Base-by-base conservation (phyloP, 257 asterid species). In the Ilex asprella region DNA sequence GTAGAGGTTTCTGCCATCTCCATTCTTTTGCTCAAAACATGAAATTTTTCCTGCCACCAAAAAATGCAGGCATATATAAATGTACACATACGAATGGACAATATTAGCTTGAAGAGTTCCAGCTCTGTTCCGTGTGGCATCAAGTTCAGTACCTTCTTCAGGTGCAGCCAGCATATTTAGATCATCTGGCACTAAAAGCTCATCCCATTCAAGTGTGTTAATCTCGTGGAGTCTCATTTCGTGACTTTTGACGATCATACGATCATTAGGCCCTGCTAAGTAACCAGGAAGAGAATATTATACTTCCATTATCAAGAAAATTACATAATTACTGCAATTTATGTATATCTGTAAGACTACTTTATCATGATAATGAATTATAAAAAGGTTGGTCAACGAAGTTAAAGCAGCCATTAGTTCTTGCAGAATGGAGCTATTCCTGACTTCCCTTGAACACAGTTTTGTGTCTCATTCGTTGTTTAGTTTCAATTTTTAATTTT, bases 161-260 rank as follows among this genome's bases (percentile, higher is more conserved):
- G 78, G 71, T 73, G 81, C 56, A 56, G 55, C 73, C 68, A 56
- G 66, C 67, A 71, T 80, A 68, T 69, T 77, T 65, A 91, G 71
- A 77, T 83, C 94, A 67, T 75, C 80, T 31, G 82, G 81, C 65
- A 64, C 82, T 79, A 89, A 61, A 80, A 93, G 99, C 73, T 93
- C 99, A 66, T 93, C 99, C 99, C 99, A 93, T 51, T 93, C 99
- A 50, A 93, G 90, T 9, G 97, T 93, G 76, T 93, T 93, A 65
- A 93, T 84, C 74, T 89, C 97, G 59, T 72, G 87, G 67, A 93
- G 94, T 68, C 75, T 85, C 83, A 76, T 80, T 72, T 84, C 87
- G 59, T 93, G 91, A 73, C 73, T 75, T 75, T 81, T 76, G 30
- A 75, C 41, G 35, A 78, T 78, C 78, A 67, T 39, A 53, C 65